Percentiles rank a stretch among this genome's conserved stretches.
phyloP scores from a whole-genome alignment of 2,329 filamentous ascomycete genomes.

The Calonectria montana region DNA sequence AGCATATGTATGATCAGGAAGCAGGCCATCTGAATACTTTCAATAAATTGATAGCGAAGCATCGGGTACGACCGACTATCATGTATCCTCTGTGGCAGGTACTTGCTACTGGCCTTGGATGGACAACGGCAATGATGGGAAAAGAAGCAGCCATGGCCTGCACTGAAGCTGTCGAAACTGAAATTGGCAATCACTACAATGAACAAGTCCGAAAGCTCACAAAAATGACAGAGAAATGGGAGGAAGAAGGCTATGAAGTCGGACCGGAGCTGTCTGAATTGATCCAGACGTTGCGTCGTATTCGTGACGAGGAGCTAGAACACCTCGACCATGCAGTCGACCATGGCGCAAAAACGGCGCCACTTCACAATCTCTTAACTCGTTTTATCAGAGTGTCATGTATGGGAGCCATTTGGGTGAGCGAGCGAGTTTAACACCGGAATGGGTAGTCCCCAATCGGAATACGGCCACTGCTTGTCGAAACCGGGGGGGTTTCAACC shows the following conservation, averaged over 20 bases:
- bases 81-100: conserved; percentile 92
- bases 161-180: conserved; percentile 97
- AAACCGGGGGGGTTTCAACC: no score
- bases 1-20: conserved; percentile 99
- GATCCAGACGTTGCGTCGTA: conserved; percentile 79
- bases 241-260: conserved; percentile 81
- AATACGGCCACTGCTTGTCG: no score
- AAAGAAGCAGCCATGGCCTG: conserved; percentile 98
- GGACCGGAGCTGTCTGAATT: conserved; percentile 82
- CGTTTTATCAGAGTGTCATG: conserved; percentile 89
- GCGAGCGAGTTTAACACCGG: conserved; percentile 77
- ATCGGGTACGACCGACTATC: conserved; percentile 90
- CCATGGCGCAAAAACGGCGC: conserved; percentile 90
- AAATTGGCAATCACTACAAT: conserved; percentile 97
- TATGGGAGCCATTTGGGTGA: conserved; percentile 92
- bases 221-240: conserved; percentile 82
- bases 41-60: conserved; percentile 83
- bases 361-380: conserved; percentile 89
- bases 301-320: conserved; percentile 95
- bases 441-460: no score
- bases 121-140: conserved; percentile 89
- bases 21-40: conserved; percentile 87
- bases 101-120: conserved; percentile 84
- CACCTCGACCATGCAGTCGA: conserved; percentile 96
- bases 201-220: conserved; percentile 85